Percentiles rank a stretch among this genome's conserved stretches.
Conservation (phyloP, 345 rosid genomes). For the Luvunga scandens region DNA sequence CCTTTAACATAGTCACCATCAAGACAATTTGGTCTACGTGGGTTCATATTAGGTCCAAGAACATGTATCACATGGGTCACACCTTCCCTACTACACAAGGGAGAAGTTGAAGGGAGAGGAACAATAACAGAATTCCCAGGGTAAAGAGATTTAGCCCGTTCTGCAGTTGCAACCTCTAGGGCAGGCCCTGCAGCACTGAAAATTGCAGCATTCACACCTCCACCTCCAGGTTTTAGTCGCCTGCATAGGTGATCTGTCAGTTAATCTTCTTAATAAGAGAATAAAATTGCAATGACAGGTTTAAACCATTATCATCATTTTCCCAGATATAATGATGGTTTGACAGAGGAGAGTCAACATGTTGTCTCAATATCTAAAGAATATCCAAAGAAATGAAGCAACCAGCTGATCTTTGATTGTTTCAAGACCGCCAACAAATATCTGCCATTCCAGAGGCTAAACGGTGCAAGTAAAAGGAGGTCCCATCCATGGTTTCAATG, state of each 20-base stretch:
- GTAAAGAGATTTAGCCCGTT: slow-evolving; percentile 51
- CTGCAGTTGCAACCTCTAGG: slow-evolving; percentile 64
- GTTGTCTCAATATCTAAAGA: background rate
- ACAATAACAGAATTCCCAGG: slow-evolving; percentile 82
- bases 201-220: slow-evolving; percentile 90
- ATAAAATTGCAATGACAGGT: background rate
- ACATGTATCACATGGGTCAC: slow-evolving; percentile 90
- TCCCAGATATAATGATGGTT: background rate
- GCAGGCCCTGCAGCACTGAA: slow-evolving; percentile 72
- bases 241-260: slow-evolving; percentile 34
- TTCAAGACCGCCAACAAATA: background rate
- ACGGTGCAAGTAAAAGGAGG: background rate
- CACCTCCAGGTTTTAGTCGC: slow-evolving; percentile 94
- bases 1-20: slow-evolving; percentile 66
- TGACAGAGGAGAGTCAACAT: background rate
- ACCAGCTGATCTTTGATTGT: background rate
- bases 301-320: background rate
- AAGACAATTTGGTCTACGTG: slow-evolving; percentile 73
- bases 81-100: slow-evolving; percentile 66
- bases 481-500: background rate
- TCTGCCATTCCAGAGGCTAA: background rate
- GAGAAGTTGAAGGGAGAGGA: slow-evolving; percentile 77
- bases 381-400: background rate
- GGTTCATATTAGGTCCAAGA: slow-evolving; percentile 98
- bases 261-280: background rate